phyloP scores from a whole-genome alignment of 2,329 filamentous ascomycete species.

The Delphinella strobiligena region DNA sequence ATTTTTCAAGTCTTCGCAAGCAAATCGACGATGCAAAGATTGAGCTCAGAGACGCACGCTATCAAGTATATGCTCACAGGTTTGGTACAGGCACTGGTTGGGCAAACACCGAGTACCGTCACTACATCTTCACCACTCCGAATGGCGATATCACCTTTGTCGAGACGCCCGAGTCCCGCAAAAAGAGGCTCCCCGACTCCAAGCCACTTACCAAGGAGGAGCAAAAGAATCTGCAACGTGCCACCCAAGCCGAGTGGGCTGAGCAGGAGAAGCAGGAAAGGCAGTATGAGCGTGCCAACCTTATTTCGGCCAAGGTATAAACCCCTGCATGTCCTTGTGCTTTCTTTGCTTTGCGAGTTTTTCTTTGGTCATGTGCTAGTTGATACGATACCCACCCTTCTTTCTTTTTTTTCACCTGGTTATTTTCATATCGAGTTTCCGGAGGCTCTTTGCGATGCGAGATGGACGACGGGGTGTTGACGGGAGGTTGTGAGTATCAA shows the following conservation, averaged over 20 bases:
- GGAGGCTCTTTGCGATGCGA: background rate
- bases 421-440: background rate
- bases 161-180: conserved; percentile 22
- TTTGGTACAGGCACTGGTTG: conserved; percentile 56
- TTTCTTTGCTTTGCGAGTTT: too few species aligned
- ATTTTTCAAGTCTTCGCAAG: background rate
- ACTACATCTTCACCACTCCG: conserved; percentile 30
- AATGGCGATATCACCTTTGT: conserved; percentile 32
- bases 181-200: conserved; percentile 15
- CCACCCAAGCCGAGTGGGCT: conserved; percentile 12
- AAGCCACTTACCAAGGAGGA: conserved; percentile 23
- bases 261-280: conserved; percentile 7
- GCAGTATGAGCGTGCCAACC: conserved; percentile 7
- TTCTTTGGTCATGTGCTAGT: too few species aligned
- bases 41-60: background rate
- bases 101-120: conserved; percentile 61
- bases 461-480: background rate
- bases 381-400: too few species aligned
- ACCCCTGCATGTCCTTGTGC: conserved; percentile 1
- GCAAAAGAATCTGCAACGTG: conserved; percentile 19
- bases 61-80: background rate
- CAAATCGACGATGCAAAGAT: background rate
- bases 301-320: conserved; percentile 13
- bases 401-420: too few species aligned
- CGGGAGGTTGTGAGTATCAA: conserved; percentile 5